Evolutionary conservation across 2,329 filamentous ascomycete genomes (phyloP).

Genomic region (Fusarium camptoceras): DNA sequence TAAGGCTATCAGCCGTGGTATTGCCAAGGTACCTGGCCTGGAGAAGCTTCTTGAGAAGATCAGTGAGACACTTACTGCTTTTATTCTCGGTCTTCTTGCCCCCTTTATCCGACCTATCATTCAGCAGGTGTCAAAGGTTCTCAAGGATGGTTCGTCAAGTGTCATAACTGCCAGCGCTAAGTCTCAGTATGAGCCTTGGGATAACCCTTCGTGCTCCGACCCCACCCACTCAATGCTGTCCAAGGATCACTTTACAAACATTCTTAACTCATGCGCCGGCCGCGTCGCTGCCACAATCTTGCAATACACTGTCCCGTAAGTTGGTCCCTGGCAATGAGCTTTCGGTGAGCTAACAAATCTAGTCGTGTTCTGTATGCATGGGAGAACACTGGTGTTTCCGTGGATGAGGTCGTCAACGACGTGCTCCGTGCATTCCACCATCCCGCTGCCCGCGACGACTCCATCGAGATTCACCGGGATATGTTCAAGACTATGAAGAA

Average conservation of each 20-base stretch:
- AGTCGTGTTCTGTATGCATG: conserved; percentile 89
- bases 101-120: conserved; percentile 95
- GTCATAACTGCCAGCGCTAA: conserved; percentile 76
- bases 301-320: conserved; percentile 85
- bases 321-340: conserved; percentile 16
- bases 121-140: conserved; percentile 81
- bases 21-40: conserved; percentile 91
- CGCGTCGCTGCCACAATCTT: conserved; percentile 79
- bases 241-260: conserved; percentile 86
- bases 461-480: conserved; percentile 81
- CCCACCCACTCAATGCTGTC: conserved; percentile 86
- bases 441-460: conserved; percentile 81
- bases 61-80: conserved; percentile 90
- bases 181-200: conserved; percentile 84
- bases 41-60: conserved; percentile 94
- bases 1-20: conserved; percentile 83
- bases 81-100: conserved; percentile 89
- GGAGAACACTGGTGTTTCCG: conserved; percentile 86
- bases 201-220: conserved; percentile 77
- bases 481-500: conserved; percentile 90
- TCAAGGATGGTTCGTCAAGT: conserved; percentile 86
- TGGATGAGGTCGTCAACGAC: conserved; percentile 86
- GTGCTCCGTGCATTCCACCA: conserved; percentile 90
- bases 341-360: conserved; percentile 16
- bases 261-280: conserved; percentile 82